These are phyloP conservation scores for Verticillium tricorpus DNA, from an alignment of 2,329 filamentous ascomycete genomes.

Conservation along the genomic window DNA sequence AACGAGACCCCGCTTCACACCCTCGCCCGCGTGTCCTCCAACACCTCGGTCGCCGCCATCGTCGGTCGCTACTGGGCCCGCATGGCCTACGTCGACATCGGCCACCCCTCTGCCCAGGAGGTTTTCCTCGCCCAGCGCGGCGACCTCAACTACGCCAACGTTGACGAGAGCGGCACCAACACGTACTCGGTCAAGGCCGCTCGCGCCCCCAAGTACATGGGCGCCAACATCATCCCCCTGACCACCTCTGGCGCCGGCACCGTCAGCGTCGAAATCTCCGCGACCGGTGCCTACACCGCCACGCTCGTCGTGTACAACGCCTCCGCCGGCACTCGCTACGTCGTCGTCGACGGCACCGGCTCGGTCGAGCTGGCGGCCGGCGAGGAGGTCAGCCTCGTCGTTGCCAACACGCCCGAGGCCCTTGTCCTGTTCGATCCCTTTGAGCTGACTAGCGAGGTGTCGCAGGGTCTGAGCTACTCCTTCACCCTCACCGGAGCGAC, in stretches of 20 bases:
- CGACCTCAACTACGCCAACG: conserved; percentile 35
- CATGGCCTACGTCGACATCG: conserved; percentile 49
- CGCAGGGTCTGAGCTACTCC: conserved; percentile 32
- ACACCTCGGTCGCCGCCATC: conserved; percentile 30
- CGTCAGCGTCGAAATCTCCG: conserved; percentile 27
- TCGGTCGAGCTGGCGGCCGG: conserved; percentile 26
- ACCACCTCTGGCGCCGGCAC: conserved; percentile 24
- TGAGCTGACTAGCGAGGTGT: conserved; percentile 28
- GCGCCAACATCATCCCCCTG: conserved; percentile 43
- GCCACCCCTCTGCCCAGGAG: conserved; percentile 33
- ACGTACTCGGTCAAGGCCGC: conserved; percentile 37
- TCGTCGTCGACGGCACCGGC: conserved; percentile 29
- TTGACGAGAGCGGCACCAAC: conserved; percentile 26
- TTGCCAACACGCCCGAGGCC: conserved; percentile 41
- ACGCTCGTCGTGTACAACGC: conserved; percentile 31
- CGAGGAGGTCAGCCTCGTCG: conserved; percentile 37
- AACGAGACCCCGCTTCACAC: conserved; percentile 46
- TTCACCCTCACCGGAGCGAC: conserved; percentile 27
- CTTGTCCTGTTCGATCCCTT: conserved; percentile 41
- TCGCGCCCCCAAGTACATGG: conserved; percentile 42
- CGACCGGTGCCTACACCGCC: conserved; percentile 31
- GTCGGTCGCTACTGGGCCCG: conserved; percentile 46
- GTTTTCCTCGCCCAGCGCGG: conserved; percentile 29
- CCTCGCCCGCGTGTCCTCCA: conserved; percentile 31
- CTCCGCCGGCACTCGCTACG: conserved; percentile 29